Base-by-base conservation (phyloP, 768 basidiomycete species). In the Mycena alexandri region DNA sequence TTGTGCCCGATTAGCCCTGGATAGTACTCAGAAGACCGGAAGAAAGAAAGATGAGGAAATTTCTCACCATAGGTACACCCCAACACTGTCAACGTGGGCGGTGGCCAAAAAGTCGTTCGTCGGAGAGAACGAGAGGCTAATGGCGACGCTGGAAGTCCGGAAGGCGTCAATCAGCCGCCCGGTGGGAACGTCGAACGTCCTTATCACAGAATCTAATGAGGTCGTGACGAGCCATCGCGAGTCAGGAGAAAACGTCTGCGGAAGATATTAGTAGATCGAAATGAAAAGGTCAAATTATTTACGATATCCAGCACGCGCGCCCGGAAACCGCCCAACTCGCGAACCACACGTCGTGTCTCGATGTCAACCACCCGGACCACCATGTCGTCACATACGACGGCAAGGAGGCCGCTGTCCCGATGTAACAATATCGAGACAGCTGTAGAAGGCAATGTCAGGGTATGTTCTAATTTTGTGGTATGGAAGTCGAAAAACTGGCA, bases 401-500 rank as follows among this genome's bases (percentile, higher is more conserved):
- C 94, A 19, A 99, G 81, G 7, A 99, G 80, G 10, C 93, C 92
- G 74, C 89, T 97, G 75, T 95, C 95, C 41, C 90, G 87, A 71
- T 99, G 93, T 21, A 99, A 82, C 4, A 83, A 77, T 70, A 96
- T 85, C 2, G 93, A 91, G 22, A 88, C 87, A 21, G 89, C 85
- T 16, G 89, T 81, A 6, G 94, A 90, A 2, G 93, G 84, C 2
- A 98, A 74, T 12, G 88, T 79, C 53, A 95, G 62, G 0, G 89
- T 89, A 58, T 91, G 80, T 65, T 92, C 87, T 64, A 95, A 81
- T 72, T 89, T 88, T 12, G 93, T 89, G 3, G 91, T 90, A 73
- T 97, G 94, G 79, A 99, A 99, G 76, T 99, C 93, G 73, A 99
- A 99, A 82, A 98, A 98, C 96, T 99, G 72, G 6, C 19, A 14